A percentile compares a stretch with the other conserved stretches of the same genome.
These are phyloP conservation scores for Ammopiptanthus mongolicus DNA, from an alignment of 306 rosid species.

Conservation along the genomic window DNA sequence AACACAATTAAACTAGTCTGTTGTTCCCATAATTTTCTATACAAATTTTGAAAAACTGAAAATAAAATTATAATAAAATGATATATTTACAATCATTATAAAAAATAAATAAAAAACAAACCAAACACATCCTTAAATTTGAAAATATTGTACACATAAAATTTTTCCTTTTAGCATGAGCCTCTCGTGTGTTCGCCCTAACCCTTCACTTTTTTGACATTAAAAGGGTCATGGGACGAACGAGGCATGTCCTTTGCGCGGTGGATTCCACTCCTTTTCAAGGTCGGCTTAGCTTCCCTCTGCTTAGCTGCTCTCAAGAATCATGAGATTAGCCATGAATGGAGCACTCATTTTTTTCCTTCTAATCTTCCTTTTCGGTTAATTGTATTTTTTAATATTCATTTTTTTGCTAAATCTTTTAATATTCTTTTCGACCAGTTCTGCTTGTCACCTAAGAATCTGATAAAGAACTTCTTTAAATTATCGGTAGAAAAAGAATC, in stretches of 20 bases:
- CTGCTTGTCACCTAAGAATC: constrained; percentile 26
- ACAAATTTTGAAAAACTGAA: no score
- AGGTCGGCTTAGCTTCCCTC: constrained; percentile 23
- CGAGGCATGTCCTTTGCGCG: constrained; percentile 24
- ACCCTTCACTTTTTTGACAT: constrained; percentile 21
- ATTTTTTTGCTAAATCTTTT: no score
- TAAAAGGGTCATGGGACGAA: constrained; percentile 28
- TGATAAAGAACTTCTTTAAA: background rate
- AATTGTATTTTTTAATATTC: background rate
- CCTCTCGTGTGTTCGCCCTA: constrained; percentile 47
- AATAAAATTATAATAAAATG: no score
- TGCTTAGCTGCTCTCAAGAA: background rate
- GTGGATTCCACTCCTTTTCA: constrained; percentile 6
- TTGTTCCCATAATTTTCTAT: no score
- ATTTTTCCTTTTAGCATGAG: constrained; percentile 33
- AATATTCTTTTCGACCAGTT: background rate
- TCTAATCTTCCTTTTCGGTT: background rate
- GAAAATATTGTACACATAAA: no score
- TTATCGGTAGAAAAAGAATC: constrained; percentile 26
- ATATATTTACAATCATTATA: no score
- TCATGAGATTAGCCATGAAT: constrained; percentile 8
- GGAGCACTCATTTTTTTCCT: background rate
- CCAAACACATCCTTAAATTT: no score
- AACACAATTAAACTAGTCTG: no score
- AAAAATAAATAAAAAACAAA: no score